phyloP scores from a whole-genome alignment of 441 rosid genomes.

The Erodium texanum region DNA sequence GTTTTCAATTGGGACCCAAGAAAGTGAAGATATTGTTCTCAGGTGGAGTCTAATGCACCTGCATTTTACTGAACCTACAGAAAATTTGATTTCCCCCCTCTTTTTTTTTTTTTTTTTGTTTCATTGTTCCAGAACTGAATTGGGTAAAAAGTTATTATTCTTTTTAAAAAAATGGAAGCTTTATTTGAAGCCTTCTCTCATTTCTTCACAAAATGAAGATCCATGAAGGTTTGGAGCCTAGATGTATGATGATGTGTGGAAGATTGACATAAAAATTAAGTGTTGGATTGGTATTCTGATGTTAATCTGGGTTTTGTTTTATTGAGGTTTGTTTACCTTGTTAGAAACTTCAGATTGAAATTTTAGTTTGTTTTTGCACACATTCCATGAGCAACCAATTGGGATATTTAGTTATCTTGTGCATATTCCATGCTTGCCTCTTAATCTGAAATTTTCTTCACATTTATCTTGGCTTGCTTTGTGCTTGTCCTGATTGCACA shows the following conservation, averaged over 20 bases:
- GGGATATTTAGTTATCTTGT: not conserved
- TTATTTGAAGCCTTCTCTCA: not conserved
- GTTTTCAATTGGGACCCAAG: conserved; percentile 3
- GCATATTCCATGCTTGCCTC: not conserved
- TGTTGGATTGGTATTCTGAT: not conserved
- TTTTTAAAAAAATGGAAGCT: not conserved
- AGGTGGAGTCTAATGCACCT: not conserved
- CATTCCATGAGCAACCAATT: not conserved
- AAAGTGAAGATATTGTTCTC: conserved; percentile 8
- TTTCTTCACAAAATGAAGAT: not conserved
- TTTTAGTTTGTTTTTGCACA: not conserved
- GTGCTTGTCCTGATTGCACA: not conserved
- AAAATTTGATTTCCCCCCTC: not conserved
- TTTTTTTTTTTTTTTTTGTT: not conserved
- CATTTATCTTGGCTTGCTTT: not conserved
- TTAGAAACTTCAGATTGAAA: not conserved
- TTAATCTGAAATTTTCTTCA: not conserved
- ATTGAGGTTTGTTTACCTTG: not conserved
- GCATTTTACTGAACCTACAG: not conserved
- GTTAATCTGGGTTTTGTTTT: not conserved
- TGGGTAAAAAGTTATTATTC: not conserved
- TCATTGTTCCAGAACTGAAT: not conserved
- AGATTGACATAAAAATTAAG: not conserved
- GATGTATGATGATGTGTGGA: not conserved
- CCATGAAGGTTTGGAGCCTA: conserved; percentile 4